Conservation (phyloP, 2,329 filamentous ascomycete genomes). For the Hypomyces rosellus region DNA sequence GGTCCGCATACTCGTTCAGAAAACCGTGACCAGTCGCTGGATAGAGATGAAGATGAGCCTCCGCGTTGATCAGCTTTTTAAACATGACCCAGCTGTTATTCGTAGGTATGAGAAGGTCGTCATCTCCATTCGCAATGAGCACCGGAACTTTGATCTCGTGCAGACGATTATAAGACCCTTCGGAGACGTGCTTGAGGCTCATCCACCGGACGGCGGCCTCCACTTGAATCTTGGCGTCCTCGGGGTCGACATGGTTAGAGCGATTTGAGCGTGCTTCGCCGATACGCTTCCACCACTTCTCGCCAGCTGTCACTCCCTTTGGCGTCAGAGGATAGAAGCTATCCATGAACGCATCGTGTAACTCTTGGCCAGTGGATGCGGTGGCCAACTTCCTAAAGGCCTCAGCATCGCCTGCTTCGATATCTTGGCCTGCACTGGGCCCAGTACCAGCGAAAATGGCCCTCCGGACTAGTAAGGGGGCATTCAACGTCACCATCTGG, state of each 20-base stretch:
- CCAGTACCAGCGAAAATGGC: constrained; percentile 39
- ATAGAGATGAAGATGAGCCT: constrained; percentile 28
- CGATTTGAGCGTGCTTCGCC: constrained; percentile 20
- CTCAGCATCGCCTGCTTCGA: constrained; percentile 17
- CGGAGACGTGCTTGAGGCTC: neutral
- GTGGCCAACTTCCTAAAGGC: constrained; percentile 13
- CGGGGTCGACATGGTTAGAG: neutral
- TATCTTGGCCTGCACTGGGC: constrained; percentile 31
- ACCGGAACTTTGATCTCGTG: constrained; percentile 3
- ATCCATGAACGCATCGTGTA: too few relatives aligned
- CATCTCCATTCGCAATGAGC: constrained; percentile 16
- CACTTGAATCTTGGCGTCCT: too few relatives aligned
- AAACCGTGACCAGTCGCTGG: constrained; percentile 32
- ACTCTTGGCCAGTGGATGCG: neutral
- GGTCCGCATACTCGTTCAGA: constrained; percentile 27
- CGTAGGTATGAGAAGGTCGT: constrained; percentile 30
- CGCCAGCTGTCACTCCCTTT: constrained; percentile 23
- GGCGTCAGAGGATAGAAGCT: constrained; percentile 28
- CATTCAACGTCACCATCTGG: constrained; percentile 38
- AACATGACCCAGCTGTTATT: constrained; percentile 34
- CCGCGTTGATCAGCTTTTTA: constrained; percentile 25
- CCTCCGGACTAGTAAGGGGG: constrained; percentile 29
- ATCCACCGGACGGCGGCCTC: neutral
- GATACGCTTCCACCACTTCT: constrained; percentile 30
- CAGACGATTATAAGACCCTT: neutral